Conservation (phyloP, 2,329 filamentous ascomycete species). For the Apiospora hydei region DNA sequence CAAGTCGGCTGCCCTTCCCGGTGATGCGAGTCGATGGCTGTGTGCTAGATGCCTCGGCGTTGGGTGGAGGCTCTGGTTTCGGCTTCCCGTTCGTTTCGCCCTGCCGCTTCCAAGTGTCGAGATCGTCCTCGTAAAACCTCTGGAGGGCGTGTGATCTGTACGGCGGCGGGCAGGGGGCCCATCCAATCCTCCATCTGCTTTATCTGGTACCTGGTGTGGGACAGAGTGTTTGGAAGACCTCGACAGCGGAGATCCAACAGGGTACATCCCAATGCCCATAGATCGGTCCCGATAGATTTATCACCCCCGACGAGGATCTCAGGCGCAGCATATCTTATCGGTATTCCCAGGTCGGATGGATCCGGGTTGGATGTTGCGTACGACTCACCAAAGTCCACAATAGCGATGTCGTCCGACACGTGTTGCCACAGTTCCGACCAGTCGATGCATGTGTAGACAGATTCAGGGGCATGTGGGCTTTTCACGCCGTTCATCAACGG, state of each 20-base stretch:
- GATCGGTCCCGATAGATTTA: conserved; percentile 22
- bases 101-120: background rate
- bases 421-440: background rate
- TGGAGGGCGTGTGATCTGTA: background rate
- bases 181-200: background rate
- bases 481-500: background rate
- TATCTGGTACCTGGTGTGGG: background rate
- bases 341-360: conserved; percentile 24
- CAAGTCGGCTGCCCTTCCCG: background rate
- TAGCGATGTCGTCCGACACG: conserved; percentile 27
- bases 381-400: conserved; percentile 32
- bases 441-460: background rate
- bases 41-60: background rate
- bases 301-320: conserved; percentile 25
- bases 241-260: conserved; percentile 27
- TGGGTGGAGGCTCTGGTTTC: background rate
- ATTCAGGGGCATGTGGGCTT: background rate
- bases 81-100: background rate
- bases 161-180: background rate
- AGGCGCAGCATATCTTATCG: conserved; percentile 27
- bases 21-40: background rate
- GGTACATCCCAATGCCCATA: conserved; percentile 30
- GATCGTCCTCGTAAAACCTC: background rate
- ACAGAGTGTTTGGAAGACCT: background rate
- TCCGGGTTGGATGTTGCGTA: conserved; percentile 19